Evolutionary conservation across 495 filamentous ascomycete genomes (phyloP), one percentile per base, ranked within the genome.

Genomic region (Saxispiralis lemnorum): DNA sequence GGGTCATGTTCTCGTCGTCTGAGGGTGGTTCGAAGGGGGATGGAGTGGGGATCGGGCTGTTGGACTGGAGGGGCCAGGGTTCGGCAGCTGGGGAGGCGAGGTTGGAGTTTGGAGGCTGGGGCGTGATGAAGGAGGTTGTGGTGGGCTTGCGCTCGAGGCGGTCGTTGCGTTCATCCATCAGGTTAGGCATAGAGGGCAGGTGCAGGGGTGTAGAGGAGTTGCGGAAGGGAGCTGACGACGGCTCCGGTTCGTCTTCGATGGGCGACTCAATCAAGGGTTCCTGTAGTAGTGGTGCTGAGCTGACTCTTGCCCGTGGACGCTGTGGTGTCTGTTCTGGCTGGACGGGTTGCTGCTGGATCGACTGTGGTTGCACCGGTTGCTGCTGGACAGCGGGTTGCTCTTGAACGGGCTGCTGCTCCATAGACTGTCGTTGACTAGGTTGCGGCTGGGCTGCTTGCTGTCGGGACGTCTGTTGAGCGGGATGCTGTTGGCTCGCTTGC

Each of bases 1-100:
- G 76, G 0, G 82, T 76, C 46, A 88, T 68, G 55, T 87, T 71
- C 42, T 89, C 85, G 33, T 60, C 64, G 36, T 71, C 69, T 14
- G 45, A 41, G 10, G 43, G 48, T 11, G 41, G 34, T 31, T 50
- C 47, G 20, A 20, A 16, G 30, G 44, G 43, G 5, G 31, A 10
- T 1, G 12, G 30, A 16, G 15, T 36, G 42, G 2, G 31, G 15
- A 2, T 41, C 44, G 4, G 44, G 39, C 0, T 40, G 28, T 15
- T 52, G 41, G 18, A 36, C 47, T 28, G 47, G 43, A 11, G 30
- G 18, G 15, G 39, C 18, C 4, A 40, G 15, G 53, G 55, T 48
- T 24, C 2, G 38, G 38, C 2, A 20, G 37, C 14, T 18, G 13
- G 19, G 38, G 30, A 12, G 38, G 21, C 30, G 48, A 48, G 35